These are phyloP conservation scores for Kodamaea laetipori DNA, from an alignment of 805 yeast species.

Conservation along the genomic window DNA sequence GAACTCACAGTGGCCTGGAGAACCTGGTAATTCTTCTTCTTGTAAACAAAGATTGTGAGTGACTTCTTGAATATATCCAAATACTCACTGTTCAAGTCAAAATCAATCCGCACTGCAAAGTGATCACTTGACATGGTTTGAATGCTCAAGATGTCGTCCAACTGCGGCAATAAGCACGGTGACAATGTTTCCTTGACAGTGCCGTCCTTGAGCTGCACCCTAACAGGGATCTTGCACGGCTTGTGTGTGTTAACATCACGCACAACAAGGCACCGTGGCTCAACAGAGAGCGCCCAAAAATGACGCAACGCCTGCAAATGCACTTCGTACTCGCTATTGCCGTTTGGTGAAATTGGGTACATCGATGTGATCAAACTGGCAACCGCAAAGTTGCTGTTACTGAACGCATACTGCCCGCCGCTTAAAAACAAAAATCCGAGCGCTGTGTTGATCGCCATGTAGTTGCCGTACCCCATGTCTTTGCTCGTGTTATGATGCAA, in stretches of 20 bases:
- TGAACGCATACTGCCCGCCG: slow-evolving; percentile 87
- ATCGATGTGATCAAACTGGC: slow-evolving; percentile 73
- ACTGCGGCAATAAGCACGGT: slow-evolving; percentile 72
- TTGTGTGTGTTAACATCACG: slow-evolving; percentile 65
- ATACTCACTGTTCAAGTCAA: slow-evolving; percentile 43
- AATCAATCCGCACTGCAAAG: slow-evolving; percentile 54
- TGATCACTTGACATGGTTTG: slow-evolving; percentile 50
- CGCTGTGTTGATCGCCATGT: slow-evolving; percentile 76
- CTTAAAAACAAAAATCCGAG: slow-evolving; percentile 88
- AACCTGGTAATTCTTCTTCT: slow-evolving; percentile 44
- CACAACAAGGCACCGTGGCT: slow-evolving; percentile 76
- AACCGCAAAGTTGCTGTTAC: slow-evolving; percentile 60
- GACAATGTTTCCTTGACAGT: slow-evolving; percentile 37
- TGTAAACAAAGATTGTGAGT: slow-evolving; percentile 54
- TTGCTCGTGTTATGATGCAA: slow-evolving; percentile 60
- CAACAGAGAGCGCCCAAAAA: slow-evolving; percentile 86
- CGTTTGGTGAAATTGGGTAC: slow-evolving; percentile 70
- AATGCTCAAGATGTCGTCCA: slow-evolving; percentile 51
- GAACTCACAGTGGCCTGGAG: slow-evolving; percentile 35
- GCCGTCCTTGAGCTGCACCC: slow-evolving; percentile 43
- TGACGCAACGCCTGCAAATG: slow-evolving; percentile 85
- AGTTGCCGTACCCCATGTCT: slow-evolving; percentile 62
- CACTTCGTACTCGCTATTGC: slow-evolving; percentile 48
- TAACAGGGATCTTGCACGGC: slow-evolving; percentile 53
- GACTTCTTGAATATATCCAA: slow-evolving; percentile 44